Conservation (phyloP, 2,329 filamentous ascomycete species). For the Pseudogymnoascus pannorum region DNA sequence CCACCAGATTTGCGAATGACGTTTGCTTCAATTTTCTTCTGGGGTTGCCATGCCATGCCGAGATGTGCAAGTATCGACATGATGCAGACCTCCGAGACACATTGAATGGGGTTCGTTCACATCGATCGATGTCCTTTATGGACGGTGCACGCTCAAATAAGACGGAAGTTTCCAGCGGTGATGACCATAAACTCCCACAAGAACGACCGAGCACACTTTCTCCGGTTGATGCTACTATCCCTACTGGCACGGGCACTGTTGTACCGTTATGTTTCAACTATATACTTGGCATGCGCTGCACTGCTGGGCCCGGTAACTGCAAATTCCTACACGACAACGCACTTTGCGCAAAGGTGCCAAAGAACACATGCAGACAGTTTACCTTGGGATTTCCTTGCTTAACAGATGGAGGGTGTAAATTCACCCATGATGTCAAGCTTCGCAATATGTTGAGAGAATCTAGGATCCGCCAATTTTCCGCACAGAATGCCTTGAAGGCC, state of each 20-base stretch:
- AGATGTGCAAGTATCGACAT: background rate
- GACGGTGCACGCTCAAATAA: background rate
- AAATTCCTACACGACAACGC: background rate
- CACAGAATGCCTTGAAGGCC: background rate
- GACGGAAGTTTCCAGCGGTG: background rate
- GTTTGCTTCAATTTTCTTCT: slow-evolving; percentile 1
- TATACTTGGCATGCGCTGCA: background rate
- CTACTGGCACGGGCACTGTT: background rate
- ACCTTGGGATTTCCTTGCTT: background rate
- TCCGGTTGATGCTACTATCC: background rate
- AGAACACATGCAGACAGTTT: background rate
- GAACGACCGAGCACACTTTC: background rate
- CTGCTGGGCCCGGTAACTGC: background rate
- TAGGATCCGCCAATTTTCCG: background rate
- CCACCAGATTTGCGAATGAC: background rate
- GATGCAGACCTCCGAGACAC: background rate
- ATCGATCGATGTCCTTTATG: slow-evolving; percentile 1
- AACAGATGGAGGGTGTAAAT: background rate
- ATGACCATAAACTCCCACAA: background rate
- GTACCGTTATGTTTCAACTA: background rate
- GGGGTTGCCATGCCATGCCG: background rate
- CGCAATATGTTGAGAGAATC: background rate
- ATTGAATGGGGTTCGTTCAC: background rate
- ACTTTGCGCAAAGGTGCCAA: background rate
- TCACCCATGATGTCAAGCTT: background rate